Base-by-base conservation (phyloP, 768 basidiomycete genomes). In the Suillus fuscotomentosus region DNA sequence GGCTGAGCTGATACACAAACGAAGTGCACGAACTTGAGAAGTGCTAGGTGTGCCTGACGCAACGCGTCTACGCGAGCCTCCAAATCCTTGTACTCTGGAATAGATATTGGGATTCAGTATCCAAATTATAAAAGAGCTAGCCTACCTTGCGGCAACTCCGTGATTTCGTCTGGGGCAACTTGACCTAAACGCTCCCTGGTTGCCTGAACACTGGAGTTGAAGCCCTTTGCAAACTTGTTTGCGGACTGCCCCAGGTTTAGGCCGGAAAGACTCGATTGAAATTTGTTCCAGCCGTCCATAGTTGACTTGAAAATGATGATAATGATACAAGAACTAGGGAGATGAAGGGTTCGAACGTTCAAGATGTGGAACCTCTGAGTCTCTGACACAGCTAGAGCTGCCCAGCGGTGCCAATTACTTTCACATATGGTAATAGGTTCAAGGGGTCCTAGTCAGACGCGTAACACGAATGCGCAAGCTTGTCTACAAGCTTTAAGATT, bases 21-120 rank as follows among this genome's bases (percentile, higher is more conserved):
- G 39, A 39, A 38, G 50, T 17, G 43, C 27, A 56, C 15, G 53
- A 68, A 92, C 94, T 90, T 97, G 78, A 96, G 83, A 59, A 98
- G 66, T 3, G 84, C 73, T 61, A 90, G 72, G 73, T 97, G 95
- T 5, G 93, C 90, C 53, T 84, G 79, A 68, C 88, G 86, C 60
- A 99, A 86, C 38, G 94, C 94, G 77, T 99, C 97, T 47, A 99
- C 97, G 63, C 94, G 90, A 54, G 89, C 83, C 78, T 99, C 97
- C 68, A 99, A 88, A 73, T 97, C 94, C 72, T 90, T 95, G 84
- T 99, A 99, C 76, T 99, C 97, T 93, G 80, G n/a, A 66, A 27
- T 47, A 1, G 2, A 38, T 10, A 27, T 27, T 59, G 7, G 15
- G 17, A 27, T 59, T 41, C 36, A 60, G 17, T 1, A 27, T 59